Conservation (phyloP, 2,329 filamentous ascomycete genomes). For the Lachnellula hyalina region DNA sequence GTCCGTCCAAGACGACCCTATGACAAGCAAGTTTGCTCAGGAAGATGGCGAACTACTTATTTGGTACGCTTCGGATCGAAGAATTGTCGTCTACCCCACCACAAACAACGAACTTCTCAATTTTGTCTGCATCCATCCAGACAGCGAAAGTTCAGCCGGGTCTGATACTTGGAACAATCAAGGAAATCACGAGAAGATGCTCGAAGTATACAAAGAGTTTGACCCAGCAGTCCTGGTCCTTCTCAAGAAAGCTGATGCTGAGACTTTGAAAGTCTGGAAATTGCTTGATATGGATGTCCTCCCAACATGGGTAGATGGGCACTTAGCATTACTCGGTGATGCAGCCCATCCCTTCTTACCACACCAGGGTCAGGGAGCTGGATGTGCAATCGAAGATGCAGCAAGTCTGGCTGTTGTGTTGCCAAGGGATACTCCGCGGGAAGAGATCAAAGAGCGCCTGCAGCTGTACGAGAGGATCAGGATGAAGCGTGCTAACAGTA, state of each 20-base stretch:
- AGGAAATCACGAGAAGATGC: constrained; percentile 34
- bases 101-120: constrained; percentile 41
- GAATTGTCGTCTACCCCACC: constrained; percentile 46
- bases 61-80: constrained; percentile 38
- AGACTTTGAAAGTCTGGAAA: constrained; percentile 50
- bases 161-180: constrained; percentile 37
- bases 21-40: constrained; percentile 32
- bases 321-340: constrained; percentile 57
- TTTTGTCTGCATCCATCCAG: constrained; percentile 49
- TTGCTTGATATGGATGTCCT: constrained; percentile 59
- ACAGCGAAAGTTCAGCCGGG: constrained; percentile 40
- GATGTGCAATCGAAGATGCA: constrained; percentile 62
- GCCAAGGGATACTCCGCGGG: constrained; percentile 37
- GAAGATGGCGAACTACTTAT: constrained; percentile 32
- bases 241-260: constrained; percentile 39
- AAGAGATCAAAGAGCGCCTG: constrained; percentile 50
- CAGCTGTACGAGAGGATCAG: constrained; percentile 54
- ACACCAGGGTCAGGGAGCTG: constrained; percentile 58
- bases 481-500: constrained; percentile 49
- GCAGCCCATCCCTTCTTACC: constrained; percentile 65
- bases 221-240: constrained; percentile 36
- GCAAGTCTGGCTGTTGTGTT: constrained; percentile 54
- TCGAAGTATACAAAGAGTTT: constrained; percentile 39
- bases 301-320: constrained; percentile 49
- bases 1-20: constrained; percentile 31